A percentile compares a stretch with the other conserved stretches of the same genome.
These are phyloP conservation scores for Apiospora kogelbergensis DNA, from an alignment of 2,329 filamentous ascomycete species.

Conservation along the genomic window DNA sequence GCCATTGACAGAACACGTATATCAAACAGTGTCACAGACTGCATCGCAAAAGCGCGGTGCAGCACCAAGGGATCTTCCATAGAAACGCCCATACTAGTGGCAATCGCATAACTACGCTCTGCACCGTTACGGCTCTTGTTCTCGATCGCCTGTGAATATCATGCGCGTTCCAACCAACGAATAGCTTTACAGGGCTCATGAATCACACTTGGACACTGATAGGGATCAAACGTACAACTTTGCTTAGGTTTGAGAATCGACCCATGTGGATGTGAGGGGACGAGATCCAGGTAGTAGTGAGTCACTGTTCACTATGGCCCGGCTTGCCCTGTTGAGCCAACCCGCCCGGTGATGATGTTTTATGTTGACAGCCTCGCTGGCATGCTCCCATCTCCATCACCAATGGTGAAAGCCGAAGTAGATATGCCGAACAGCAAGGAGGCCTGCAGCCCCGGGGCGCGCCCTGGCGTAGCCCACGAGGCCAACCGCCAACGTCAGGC, in stretches of 20 bases:
- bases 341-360: neutral
- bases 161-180: neutral
- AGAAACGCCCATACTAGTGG: no score
- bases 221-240: neutral
- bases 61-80: no score
- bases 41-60: no score
- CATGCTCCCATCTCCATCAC: neutral
- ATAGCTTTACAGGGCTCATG: neutral
- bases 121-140: no score
- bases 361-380: neutral
- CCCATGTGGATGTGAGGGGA: no score
- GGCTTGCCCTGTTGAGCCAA: neutral
- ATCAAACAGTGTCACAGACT: no score
- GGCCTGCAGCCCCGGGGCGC: no score
- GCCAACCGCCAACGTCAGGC: neutral
- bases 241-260: neutral
- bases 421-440: no score
- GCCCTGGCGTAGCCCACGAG: no score
- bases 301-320: neutral
- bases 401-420: neutral
- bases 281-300: neutral
- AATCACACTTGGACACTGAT: neutral
- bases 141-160: no score
- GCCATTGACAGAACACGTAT: no score
- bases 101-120: no score